Conservation (phyloP, 805 yeast species). For the Grigorovia yakushimaensis region DNA sequence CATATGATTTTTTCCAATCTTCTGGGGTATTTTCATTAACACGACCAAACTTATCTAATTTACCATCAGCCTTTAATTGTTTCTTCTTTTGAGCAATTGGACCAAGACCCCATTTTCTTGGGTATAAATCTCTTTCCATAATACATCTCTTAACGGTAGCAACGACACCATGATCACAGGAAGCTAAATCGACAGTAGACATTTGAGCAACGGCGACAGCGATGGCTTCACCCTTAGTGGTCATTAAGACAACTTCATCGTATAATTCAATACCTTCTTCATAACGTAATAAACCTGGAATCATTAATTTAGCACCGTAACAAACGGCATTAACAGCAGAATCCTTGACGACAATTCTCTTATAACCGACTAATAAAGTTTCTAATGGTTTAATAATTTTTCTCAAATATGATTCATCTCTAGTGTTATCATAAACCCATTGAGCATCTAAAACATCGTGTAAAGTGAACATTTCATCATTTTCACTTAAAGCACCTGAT, state of each 20-base stretch:
- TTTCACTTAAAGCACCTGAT: conserved; percentile 90
- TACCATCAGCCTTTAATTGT: conserved; percentile 94
- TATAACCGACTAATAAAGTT: conserved; percentile 85
- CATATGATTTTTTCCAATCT: conserved; percentile 80
- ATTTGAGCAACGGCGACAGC: conserved; percentile 98
- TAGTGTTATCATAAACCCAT: conserved; percentile 92
- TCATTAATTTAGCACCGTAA: conserved; percentile 98
- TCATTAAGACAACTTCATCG: conserved; percentile 95
- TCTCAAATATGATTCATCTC: conserved; percentile 93
- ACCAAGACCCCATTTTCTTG: conserved; percentile 99
- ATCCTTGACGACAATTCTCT: conserved; percentile 89
- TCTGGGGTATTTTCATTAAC: conserved; percentile 89
- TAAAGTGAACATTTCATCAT: conserved; percentile 84
- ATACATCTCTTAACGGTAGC: conserved; percentile 98
- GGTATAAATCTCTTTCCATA: conserved; percentile 98
- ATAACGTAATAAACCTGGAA: conserved; percentile 94
- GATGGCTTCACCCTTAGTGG: conserved; percentile 99
- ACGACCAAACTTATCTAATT: conserved; percentile 93
- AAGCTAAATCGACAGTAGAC: conserved; percentile 93
- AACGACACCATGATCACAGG: conserved; percentile 97
- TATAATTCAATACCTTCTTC: conserved; percentile 96
- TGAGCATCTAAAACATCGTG: conserved; percentile 98
- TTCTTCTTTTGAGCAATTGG: conserved; percentile 98
- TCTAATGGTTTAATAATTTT: conserved; percentile 92
- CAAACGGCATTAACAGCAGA: conserved; percentile 97